Evolutionary conservation across 768 basidiomycete genomes (phyloP).

Genomic region (Mycena kentingensis): DNA sequence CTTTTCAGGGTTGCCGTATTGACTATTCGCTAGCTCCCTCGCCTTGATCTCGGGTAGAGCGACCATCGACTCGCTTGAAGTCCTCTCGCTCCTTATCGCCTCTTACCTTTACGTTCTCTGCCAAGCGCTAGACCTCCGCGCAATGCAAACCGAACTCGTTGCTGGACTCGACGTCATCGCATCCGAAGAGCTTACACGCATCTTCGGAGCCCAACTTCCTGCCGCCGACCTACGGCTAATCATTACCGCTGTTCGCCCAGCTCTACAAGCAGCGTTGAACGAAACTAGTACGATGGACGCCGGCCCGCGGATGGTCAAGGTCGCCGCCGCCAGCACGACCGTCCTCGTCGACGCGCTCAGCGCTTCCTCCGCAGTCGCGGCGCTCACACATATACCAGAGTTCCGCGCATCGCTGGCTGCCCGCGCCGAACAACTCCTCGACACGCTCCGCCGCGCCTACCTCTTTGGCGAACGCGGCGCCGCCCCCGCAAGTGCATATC

Average conservation of each 20-base stretch:
- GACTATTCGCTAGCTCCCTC: conserved; percentile 56
- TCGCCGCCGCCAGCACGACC: conserved; percentile 62
- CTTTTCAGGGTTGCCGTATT: conserved; percentile 13
- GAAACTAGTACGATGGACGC: conserved; percentile 74
- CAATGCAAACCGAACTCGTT: conserved; percentile 68
- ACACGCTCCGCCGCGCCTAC: conserved; percentile 54
- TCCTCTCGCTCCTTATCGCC: conserved; percentile 19
- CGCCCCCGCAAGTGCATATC: conserved; percentile 66
- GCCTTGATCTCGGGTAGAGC: conserved; percentile 47
- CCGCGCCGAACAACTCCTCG: conserved; percentile 48
- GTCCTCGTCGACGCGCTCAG: conserved; percentile 67
- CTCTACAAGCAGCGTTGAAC: conserved; percentile 59
- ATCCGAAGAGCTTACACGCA: conserved; percentile 47
- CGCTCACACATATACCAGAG: conserved; percentile 43
- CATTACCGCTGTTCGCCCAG: conserved; percentile 39
- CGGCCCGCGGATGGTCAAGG: conserved; percentile 65
- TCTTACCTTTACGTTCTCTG: conserved; percentile 40
- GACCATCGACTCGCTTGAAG: conserved; percentile 23
- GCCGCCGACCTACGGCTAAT: conserved; percentile 34
- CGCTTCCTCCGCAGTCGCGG: conserved; percentile 31
- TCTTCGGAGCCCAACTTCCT: conserved; percentile 47
- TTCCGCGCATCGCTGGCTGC: conserved; percentile 59
- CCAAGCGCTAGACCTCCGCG: conserved; percentile 86
- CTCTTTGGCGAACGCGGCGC: conserved; percentile 58
- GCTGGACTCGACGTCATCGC: conserved; percentile 50